phyloP scores from a whole-genome alignment of 192 early-diverging fungal genomes.

The Coemansia sp. region DNA sequence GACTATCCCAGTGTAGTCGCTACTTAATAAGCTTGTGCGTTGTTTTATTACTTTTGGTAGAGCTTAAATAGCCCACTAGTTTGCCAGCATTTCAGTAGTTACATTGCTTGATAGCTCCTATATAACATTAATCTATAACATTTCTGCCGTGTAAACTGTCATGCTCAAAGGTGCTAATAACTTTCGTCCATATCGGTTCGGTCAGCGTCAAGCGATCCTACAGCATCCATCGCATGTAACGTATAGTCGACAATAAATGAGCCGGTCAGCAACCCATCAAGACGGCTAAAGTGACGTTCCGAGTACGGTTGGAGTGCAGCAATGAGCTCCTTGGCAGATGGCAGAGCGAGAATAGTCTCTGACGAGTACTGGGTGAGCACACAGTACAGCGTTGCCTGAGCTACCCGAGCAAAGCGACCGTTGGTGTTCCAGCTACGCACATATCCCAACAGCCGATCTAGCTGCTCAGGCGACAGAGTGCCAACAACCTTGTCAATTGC shows the following conservation, averaged over 20 bases:
- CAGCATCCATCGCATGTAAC: constrained; percentile 80
- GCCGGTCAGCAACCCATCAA: constrained; percentile 74
- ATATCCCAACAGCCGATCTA: constrained; percentile 78
- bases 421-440: constrained; percentile 97
- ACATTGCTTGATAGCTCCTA: too few relatives aligned
- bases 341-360: constrained; percentile 70
- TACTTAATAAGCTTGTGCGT: too few relatives aligned
- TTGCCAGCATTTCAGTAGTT: too few relatives aligned
- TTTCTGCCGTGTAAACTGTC: too few relatives aligned
- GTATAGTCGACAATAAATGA: constrained; percentile 90
- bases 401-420: constrained; percentile 70
- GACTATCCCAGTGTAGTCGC: too few relatives aligned
- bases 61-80: too few relatives aligned
- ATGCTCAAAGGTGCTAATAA: background rate
- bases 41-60: too few relatives aligned
- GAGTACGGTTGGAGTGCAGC: constrained; percentile 86
- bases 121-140: too few relatives aligned
- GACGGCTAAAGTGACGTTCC: constrained; percentile 83
- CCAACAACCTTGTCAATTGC: constrained; percentile 71
- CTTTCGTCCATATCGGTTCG: background rate
- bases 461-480: constrained; percentile 63
- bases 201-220: background rate
- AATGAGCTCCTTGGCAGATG: constrained; percentile 79
- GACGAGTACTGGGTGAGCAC: constrained; percentile 68
- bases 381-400: constrained; percentile 81